phyloP scores from a whole-genome alignment of 2,329 filamentous ascomycete genomes.

The Calonectria montana region DNA sequence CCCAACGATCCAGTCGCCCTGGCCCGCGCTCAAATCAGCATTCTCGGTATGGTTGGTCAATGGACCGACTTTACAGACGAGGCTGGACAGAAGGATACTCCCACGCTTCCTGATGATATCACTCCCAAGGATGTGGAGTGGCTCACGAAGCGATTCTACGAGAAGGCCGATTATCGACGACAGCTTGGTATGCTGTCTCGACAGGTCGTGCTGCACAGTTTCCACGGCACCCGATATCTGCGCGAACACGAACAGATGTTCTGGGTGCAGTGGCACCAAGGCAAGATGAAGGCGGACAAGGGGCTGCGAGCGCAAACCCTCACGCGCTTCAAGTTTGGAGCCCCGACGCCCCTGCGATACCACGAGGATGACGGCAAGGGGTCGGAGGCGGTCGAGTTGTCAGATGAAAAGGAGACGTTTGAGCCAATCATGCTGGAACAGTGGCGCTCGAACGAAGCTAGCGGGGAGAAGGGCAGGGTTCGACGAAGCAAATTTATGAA shows the following conservation, averaged over 20 bases:
- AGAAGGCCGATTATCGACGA: conserved; percentile 22
- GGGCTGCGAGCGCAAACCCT: conserved; percentile 3
- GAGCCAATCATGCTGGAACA: conserved; percentile 11
- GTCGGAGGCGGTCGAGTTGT: not conserved
- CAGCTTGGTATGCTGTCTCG: conserved; percentile 31
- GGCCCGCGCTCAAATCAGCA: conserved; percentile 30
- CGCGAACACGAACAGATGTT: conserved; percentile 37
- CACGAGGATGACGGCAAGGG: conserved; percentile 16
- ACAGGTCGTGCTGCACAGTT: conserved; percentile 30
- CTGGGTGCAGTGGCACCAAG: conserved; percentile 34
- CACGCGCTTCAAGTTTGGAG: conserved; percentile 25
- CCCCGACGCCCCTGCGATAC: conserved; percentile 23
- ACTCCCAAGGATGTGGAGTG: conserved; percentile 25
- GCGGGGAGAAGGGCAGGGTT: conserved; percentile 1
- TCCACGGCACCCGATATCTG: conserved; percentile 32
- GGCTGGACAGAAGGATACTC: conserved; percentile 2
- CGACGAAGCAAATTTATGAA: conserved; percentile 16
- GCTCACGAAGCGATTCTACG: conserved; percentile 29
- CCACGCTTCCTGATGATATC: conserved; percentile 29
- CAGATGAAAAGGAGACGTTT: conserved; percentile 5
- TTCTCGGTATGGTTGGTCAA: conserved; percentile 34
- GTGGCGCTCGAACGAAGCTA: not conserved
- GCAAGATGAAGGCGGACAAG: conserved; percentile 21
- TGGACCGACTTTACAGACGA: conserved; percentile 31
- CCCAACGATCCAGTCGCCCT: conserved; percentile 33